Base-by-base conservation (phyloP, 1,284 basidiomycete genomes). In the Cryptococcus sp. region DNA sequence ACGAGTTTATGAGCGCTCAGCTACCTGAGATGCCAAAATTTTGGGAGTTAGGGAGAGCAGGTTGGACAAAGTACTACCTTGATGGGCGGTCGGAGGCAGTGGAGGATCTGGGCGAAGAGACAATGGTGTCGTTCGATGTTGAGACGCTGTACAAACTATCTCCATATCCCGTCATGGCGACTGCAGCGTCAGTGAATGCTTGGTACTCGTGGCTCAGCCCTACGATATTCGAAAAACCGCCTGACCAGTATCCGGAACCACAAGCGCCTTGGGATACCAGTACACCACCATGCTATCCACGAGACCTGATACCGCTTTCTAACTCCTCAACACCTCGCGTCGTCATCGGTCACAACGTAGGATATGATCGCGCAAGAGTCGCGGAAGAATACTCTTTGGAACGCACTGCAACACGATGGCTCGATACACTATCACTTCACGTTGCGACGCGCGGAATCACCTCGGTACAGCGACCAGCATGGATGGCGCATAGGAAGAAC, bases 121-220 rank as follows among this genome's bases (percentile, higher is more conserved):
- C 87, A 77, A 82, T 98, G 25, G 69, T 79, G 52, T 85, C 87
- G 1, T 97, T 99, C 66, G 96, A 99, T 75, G 90, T 99, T 50
- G 95, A 99, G 78, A 93, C 91, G 0, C 84, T 99, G 81, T 92
- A 93, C 17, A 84, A 84, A 40, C 83, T 91, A 59, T 87, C 89
- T 46, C 86, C 85, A 0, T 93, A 87, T 68, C 84, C 95, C 1
- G 83, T 98, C 70, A 89, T 99, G 83, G 94, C 96, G 0, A 90
- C 88, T 56, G 94, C 94, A 1, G 89, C 86, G 0, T 88, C 92
- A 5, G 81, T 83, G 17, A 85, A 86, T 39, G 88, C 87, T 0
- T 99, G 95, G 94, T 99, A 99, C 73, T 86, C 86, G 5, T 99
- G 96, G 95, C 85, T 97, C 57, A 94, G 90, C 1, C 95, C 95